Evolutionary conservation across 345 rosid genomes (phyloP).

Genomic region (Iberis pinnata): DNA sequence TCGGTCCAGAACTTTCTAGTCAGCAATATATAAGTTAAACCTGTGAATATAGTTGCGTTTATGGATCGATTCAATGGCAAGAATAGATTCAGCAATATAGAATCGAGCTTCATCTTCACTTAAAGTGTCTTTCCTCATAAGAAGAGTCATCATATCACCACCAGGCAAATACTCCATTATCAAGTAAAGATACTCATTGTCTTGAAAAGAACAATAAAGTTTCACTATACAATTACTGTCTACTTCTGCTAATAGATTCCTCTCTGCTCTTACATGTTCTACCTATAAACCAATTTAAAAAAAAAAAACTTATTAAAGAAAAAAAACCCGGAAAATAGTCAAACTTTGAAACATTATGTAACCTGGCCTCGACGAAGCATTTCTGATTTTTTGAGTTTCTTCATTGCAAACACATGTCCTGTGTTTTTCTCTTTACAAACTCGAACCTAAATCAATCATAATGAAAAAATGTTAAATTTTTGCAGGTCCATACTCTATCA

Average conservation of each 20-base stretch:
- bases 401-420: constrained; percentile 86
- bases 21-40: constrained; percentile 23
- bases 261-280: constrained; percentile 91
- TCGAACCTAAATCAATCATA: constrained; percentile 51
- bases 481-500: too few species aligned
- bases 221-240: constrained; percentile 96
- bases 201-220: constrained; percentile 90
- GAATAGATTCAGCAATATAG: constrained; percentile 78
- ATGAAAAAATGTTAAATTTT: neutral
- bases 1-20: too few species aligned
- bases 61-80: constrained; percentile 91
- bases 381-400: constrained; percentile 80
- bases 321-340: too few species aligned
- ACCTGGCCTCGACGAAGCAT: constrained; percentile 98
- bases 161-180: constrained; percentile 97
- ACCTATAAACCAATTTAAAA: constrained; percentile 65
- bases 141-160: constrained; percentile 96
- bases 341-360: neutral
- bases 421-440: constrained; percentile 74
- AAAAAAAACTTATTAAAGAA: too few species aligned
- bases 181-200: constrained; percentile 78
- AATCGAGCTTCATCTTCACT: constrained; percentile 83
- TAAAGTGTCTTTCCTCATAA: constrained; percentile 92
- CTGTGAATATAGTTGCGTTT: constrained; percentile 88
- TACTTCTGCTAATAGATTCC: constrained; percentile 94